phyloP scores from a whole-genome alignment of 2,329 filamentous ascomycete genomes.

The Ceratocystis colombiana region DNA sequence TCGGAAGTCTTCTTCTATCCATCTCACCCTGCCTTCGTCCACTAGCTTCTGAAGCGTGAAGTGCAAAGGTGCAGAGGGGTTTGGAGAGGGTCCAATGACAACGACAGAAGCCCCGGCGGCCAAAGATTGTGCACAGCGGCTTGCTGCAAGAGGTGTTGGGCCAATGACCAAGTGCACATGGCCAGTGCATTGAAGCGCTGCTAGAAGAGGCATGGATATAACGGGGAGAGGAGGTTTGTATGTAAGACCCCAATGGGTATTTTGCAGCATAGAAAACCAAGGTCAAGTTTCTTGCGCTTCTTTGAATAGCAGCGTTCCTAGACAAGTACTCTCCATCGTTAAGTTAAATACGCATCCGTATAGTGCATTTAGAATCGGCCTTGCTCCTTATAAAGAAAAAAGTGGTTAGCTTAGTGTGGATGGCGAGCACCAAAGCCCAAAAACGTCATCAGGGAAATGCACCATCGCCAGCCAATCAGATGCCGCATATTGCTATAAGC shows the following conservation, averaged over 20 bases:
- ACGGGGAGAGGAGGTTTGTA: neutral
- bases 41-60: slow-evolving; percentile 52
- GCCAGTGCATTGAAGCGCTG: slow-evolving; percentile 57
- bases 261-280: neutral
- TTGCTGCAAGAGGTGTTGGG: slow-evolving; percentile 74
- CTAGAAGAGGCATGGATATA: slow-evolving; percentile 43
- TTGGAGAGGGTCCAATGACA: slow-evolving; percentile 54
- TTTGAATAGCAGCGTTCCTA: neutral
- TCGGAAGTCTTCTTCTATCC: slow-evolving; percentile 56
- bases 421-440: slow-evolving; percentile 18
- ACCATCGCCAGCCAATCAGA: slow-evolving; percentile 17
- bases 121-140: slow-evolving; percentile 69
- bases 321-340: neutral
- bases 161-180: slow-evolving; percentile 80
- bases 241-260: neutral
- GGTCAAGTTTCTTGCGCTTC: neutral
- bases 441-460: slow-evolving; percentile 15
- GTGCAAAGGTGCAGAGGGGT: slow-evolving; percentile 45
- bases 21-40: slow-evolving; percentile 55
- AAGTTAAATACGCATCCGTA: neutral
- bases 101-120: slow-evolving; percentile 72
- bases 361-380: neutral
- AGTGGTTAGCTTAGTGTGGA: slow-evolving; percentile 12
- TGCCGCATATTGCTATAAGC: neutral
- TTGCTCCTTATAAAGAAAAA: slow-evolving; percentile 1